Conservation (phyloP, 192 early-diverging fungal genomes). For the Kappamyces sp. region DNA sequence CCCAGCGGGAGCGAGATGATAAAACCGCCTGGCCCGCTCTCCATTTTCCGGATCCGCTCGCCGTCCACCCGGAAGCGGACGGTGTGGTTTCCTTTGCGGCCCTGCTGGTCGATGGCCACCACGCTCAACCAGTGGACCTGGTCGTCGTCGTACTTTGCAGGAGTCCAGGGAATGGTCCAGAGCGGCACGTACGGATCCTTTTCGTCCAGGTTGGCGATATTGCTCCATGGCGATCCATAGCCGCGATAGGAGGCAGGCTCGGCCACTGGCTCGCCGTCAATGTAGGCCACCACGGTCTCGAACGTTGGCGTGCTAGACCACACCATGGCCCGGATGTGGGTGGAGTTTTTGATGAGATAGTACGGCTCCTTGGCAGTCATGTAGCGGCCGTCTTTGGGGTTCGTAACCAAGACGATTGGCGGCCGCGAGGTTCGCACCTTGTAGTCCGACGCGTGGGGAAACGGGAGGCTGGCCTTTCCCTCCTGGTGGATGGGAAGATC, state of each 20-base stretch:
- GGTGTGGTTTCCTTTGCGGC: conserved; percentile 35
- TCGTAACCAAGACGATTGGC: conserved; percentile 78
- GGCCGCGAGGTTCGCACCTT: conserved; percentile 22
- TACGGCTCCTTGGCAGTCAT: conserved; percentile 69
- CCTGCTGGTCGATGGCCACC: conserved; percentile 51
- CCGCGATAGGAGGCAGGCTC: conserved; percentile 5
- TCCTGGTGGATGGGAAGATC: conserved; percentile 58
- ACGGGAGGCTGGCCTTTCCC: conserved; percentile 24
- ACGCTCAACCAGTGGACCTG: conserved; percentile 56
- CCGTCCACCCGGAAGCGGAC: conserved; percentile 68
- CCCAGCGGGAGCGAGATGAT: conserved; percentile 36
- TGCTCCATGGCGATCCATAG: conserved; percentile 1
- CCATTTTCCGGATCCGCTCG: conserved; percentile 48
- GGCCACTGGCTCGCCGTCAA: conserved; percentile 35
- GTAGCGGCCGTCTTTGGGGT: conserved; percentile 81
- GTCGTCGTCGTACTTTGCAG: conserved; percentile 60
- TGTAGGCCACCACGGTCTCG: conserved; percentile 47
- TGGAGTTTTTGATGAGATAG: conserved; percentile 50
- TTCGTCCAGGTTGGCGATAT: conserved; percentile 16
- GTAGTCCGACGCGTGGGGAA: conserved; percentile 42
- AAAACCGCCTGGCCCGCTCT: conserved; percentile 54
- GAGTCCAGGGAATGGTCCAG: conserved; percentile 69
- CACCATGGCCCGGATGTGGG: conserved; percentile 70
- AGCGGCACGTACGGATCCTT: conserved; percentile 58
- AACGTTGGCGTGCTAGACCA: conserved; percentile 50